Evolutionary conservation across 2,329 filamentous ascomycete species (phyloP), one percentile per base, ranked within the genome.

Genomic region (Fusarium pseudonygamai): DNA sequence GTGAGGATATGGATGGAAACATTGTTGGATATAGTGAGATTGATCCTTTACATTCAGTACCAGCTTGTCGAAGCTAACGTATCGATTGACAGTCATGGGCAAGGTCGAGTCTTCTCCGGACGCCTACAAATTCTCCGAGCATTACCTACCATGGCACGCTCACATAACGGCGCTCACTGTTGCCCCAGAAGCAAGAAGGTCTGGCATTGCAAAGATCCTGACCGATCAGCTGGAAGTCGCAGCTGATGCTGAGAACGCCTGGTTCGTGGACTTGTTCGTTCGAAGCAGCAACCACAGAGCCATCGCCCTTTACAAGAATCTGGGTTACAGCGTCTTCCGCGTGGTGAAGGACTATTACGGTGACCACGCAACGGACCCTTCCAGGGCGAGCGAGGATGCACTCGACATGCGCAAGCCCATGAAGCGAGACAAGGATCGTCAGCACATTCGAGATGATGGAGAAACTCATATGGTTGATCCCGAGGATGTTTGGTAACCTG

Each of bases 131-230:
- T 91, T 91, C 78, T 96, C 94, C 56, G 88, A 92, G 78, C 95
- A 98, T 84, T 97, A 97, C 84, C 92, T 97, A n/a, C 96, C 96
- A n/a, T 98, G 95, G 94, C 96, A 99, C 84, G 96, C 95, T 26
- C 96, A 99, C 83, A 97, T 99, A 80, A 99, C 96, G 9, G 96
- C 96, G 40, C 87, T 99, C 58, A 98, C 96, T 1, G 94, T 99
- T 26, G 92, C 96, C 1, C 96, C 96, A 0, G 90, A 92, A 64
- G 94, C 94, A 56, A 92, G 96, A 34, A 90, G 96, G 47, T 88
- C 96, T 22, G 96, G 96, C 22, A 93, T 98, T 77, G 96, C 96
- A 57, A 94, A 93, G 67, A 92, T 93, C 50, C 87, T 99, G 42
- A 95, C 93, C 0, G 89, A 93, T 78, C 91, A 93, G 64, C 87